Conservation (phyloP, 2,329 filamentous ascomycete genomes). For the Tolypocladium sp. region DNA sequence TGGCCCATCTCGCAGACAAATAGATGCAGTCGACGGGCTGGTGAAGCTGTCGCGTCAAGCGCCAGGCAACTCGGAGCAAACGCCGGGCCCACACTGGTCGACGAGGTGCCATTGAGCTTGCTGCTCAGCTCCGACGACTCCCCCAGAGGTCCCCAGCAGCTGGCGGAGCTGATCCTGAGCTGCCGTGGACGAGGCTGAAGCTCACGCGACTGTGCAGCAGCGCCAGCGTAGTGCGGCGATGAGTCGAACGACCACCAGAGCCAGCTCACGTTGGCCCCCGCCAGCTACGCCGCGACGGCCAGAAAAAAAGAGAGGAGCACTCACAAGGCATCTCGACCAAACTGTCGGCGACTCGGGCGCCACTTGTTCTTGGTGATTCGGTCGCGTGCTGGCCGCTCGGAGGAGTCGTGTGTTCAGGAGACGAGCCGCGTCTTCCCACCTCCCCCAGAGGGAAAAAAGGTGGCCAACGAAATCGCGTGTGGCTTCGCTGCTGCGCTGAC, state of each 20-base stretch:
- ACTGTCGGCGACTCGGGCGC: slow-evolving; percentile 13
- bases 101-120: neutral
- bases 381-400: slow-evolving; percentile 6
- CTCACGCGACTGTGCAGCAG: neutral
- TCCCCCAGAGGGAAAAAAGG: neutral
- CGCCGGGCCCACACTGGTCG: neutral
- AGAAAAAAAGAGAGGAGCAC: slow-evolving; percentile 10
- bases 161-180: neutral
- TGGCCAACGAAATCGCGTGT: neutral
- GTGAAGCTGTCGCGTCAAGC: neutral
- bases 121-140: neutral
- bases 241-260: neutral
- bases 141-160: neutral
- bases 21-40: neutral
- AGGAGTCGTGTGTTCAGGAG: slow-evolving; percentile 3
- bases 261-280: neutral
- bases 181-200: neutral
- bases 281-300: neutral
- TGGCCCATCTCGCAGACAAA: neutral
- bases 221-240: neutral
- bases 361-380: slow-evolving; percentile 9
- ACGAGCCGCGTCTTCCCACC: slow-evolving; percentile 2
- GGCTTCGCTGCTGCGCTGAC: neutral
- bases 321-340: slow-evolving; percentile 28
- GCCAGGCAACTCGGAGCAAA: neutral